Conservation (phyloP, 352 stramenopile genomes). For the Sclerospora graminicola region DNA sequence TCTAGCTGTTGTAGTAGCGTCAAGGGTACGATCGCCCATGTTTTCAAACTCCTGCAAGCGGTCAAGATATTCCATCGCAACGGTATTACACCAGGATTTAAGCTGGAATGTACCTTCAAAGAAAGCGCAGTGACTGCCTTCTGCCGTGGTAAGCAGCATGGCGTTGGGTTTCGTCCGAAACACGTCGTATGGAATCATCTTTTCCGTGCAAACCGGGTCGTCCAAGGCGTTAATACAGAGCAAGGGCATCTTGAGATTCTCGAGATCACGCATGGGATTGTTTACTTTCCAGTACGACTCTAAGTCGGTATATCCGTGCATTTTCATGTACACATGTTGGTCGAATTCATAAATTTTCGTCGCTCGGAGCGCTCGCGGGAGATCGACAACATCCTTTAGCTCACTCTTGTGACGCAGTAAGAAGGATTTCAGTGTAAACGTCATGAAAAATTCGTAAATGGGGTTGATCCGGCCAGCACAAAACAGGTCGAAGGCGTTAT, state of each 20-base stretch:
- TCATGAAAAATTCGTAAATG: conserved; percentile 76
- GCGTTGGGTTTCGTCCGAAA: conserved; percentile 38
- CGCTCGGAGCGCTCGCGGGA: conserved; percentile 32
- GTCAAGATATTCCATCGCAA: conserved; percentile 56
- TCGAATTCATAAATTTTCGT: conserved; percentile 63
- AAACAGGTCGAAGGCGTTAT: conserved; percentile 71
- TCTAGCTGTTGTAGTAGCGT: conserved; percentile 7
- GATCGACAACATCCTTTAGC: conserved; percentile 36
- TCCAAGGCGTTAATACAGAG: conserved; percentile 72
- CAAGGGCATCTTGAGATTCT: conserved; percentile 43
- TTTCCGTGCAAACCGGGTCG: conserved; percentile 65
- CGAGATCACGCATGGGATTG: conserved; percentile 60
- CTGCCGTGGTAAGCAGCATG: conserved; percentile 43
- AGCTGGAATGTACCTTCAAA: conserved; percentile 48
- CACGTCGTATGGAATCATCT: conserved; percentile 53
- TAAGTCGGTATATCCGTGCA: conserved; percentile 60
- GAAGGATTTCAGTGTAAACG: conserved; percentile 58
- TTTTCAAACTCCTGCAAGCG: conserved; percentile 34
- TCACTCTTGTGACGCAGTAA: conserved; percentile 37
- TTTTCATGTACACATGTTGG: conserved; percentile 67
- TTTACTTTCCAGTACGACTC: conserved; percentile 63
- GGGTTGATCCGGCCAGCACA: conserved; percentile 48
- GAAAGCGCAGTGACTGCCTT: conserved; percentile 72
- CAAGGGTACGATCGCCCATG: not conserved
- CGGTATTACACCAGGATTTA: conserved; percentile 56